phyloP scores from a whole-genome alignment of 768 basidiomycete genomes.

The Tulasnella sp. region DNA sequence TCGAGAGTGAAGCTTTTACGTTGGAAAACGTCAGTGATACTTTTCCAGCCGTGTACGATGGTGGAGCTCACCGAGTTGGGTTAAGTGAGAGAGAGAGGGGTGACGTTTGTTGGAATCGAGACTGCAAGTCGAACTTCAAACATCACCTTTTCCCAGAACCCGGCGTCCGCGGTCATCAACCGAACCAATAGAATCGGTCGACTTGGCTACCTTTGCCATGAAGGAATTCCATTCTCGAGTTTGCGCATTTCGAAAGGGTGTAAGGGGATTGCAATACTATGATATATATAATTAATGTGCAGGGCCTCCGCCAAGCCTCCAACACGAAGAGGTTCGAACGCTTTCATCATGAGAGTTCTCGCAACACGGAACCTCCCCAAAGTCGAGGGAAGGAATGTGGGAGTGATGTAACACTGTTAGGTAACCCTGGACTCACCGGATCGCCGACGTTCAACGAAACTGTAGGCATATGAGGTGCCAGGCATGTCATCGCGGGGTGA shows the following conservation, averaged over 20 bases:
- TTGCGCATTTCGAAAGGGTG: too few relatives aligned
- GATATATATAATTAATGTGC: too few relatives aligned
- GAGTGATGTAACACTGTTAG: too few relatives aligned
- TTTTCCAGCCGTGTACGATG: background rate
- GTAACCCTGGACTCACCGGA: background rate
- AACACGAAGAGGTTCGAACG: too few relatives aligned
- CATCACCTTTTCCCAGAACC: background rate
- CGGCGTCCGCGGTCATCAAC: background rate
- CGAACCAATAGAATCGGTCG: background rate
- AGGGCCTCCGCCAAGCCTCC: too few relatives aligned
- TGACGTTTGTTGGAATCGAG: background rate
- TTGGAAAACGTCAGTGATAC: background rate
- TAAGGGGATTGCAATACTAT: too few relatives aligned
- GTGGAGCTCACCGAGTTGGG: background rate
- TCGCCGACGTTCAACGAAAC: background rate
- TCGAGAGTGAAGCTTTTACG: background rate
- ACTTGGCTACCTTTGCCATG: background rate
- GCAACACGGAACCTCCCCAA: too few relatives aligned
- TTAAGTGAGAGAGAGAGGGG: background rate
- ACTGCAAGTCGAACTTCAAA: background rate
- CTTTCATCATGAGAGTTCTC: too few relatives aligned
- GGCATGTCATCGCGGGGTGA: background rate
- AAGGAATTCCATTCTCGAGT: background rate
- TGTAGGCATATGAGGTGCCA: background rate
- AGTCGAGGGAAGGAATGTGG: too few relatives aligned